phyloP scores from a whole-genome alignment of 2,329 filamentous ascomycete genomes.

The Diaporthe citrichinensis region DNA sequence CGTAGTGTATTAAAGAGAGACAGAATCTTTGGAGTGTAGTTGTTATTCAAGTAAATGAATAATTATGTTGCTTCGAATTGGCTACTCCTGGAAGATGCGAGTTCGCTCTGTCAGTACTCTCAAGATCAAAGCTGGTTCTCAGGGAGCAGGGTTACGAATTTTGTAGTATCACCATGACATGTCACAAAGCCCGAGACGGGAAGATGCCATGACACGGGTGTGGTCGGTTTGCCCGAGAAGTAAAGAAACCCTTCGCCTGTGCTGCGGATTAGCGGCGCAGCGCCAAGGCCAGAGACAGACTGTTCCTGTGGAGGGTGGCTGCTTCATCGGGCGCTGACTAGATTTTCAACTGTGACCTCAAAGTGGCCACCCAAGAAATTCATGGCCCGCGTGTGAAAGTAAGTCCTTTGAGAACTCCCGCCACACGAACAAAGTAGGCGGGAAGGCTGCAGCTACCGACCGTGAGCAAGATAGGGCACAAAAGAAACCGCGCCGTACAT shows the following conservation, averaged over 20 bases:
- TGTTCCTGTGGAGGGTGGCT: neutral
- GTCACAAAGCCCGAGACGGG: slow-evolving; percentile 7
- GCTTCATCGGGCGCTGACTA: neutral
- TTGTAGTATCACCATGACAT: neutral
- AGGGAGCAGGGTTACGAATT: neutral
- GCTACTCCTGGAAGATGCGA: neutral
- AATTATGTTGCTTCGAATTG: neutral
- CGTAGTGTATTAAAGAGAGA: neutral
- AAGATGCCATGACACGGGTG: neutral
- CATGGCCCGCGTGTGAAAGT: neutral
- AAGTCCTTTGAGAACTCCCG: neutral
- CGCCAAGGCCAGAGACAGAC: neutral
- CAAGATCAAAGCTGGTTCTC: neutral
- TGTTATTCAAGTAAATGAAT: neutral
- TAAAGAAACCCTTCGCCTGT: neutral
- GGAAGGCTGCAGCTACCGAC: neutral
- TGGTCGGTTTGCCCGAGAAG: neutral
- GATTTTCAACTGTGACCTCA: neutral
- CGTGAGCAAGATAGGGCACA: neutral
- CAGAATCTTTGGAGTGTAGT: neutral
- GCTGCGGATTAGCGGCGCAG: neutral
- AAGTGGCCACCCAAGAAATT: neutral
- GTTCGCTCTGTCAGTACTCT: neutral
- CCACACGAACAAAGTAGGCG: neutral
- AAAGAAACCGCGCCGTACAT: neutral